Evolutionary conservation across 75 land plant genomes (phyloP).

Genomic region (Pseudotsuga menziesii): DNA sequence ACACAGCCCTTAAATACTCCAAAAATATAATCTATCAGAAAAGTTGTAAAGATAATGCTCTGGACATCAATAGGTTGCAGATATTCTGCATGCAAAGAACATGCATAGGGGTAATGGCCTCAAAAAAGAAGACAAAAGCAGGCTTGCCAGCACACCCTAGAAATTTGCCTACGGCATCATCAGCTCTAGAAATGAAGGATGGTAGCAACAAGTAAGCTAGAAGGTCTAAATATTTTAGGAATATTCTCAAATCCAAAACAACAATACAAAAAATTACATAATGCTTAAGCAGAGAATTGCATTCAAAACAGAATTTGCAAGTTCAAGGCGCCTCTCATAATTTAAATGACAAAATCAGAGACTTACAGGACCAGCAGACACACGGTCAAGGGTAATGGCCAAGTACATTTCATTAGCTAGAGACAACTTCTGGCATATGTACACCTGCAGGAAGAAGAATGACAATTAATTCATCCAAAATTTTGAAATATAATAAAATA

Average conservation of each 20-base stretch:
- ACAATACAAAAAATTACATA: neutral
- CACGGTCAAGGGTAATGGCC: slow-evolving; percentile 93
- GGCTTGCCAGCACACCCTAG: neutral
- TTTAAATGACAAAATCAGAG: neutral
- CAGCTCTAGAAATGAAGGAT: neutral
- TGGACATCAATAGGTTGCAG: neutral
- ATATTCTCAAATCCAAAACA: neutral
- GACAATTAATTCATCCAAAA: neutral
- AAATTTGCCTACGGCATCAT: neutral
- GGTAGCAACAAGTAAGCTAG: neutral
- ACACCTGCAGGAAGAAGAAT: slow-evolving; percentile 59
- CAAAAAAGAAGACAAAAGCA: neutral
- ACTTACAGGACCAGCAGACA: slow-evolving; percentile 95
- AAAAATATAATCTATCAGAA: neutral
- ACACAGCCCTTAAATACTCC: neutral
- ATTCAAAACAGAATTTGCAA: neutral
- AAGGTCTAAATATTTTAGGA: neutral
- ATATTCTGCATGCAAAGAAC: neutral
- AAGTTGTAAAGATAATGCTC: neutral
- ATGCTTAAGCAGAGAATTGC: neutral
- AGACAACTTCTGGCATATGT: slow-evolving; percentile 81
- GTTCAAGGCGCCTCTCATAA: neutral
- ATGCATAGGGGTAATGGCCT: neutral
- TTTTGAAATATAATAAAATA: neutral
- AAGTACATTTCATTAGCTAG: slow-evolving; percentile 99